Base-by-base conservation (phyloP, 2,329 filamentous ascomycete genomes). In the Trichoderma citrinoviride region DNA sequence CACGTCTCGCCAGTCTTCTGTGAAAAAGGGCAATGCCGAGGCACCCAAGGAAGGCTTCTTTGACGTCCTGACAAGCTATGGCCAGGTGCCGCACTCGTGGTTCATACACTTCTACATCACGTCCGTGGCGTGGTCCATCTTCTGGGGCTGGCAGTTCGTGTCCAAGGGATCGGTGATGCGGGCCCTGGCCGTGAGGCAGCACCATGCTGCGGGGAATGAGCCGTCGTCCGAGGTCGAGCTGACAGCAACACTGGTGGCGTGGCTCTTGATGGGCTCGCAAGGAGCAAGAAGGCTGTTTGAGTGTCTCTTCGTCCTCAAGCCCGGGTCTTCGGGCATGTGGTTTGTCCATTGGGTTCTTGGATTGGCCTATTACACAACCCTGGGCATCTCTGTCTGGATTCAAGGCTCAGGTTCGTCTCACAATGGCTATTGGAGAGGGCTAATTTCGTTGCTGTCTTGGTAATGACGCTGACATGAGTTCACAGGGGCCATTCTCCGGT, bases 81-180 rank as follows among this genome's bases (percentile, higher is more conserved):
- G 78, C 69, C 85, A 86, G 73, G 89, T 97, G 41, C 93, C 94
- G 23, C 95, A 98, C 78, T 85, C 85, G 67, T 98, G 91, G 88
- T 98, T 98, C 76, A 84, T 83, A 49, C 90, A 95, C 71, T 98
- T 97, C 78, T 98, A 99, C 75, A 73, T 90, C 61, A 75, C 87
- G 41, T 94, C 91, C 3, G 78, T 93, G 5, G 73, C 80, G 2
- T 87, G 86, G 66, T 93, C 91, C 0, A 71, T 86, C 5, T 90
- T 93, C 75, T 97, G 93, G 92, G 85, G 82, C 0, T 76, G 78
- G 69, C 89, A 93, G 75, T 84, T 90, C 61, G 68, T 85, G 25
- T 77, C 72, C 27, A 75, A 79, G 66, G 90, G 90, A 1, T 67
- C 72, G 0, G 70, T 85, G 19, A 83, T 92, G 73, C 75, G 76